Evolutionary conservation across 2,329 filamentous ascomycete genomes (phyloP), one percentile per base, ranked within the genome.

Genomic region (Pyrenophora seminiperda): DNA sequence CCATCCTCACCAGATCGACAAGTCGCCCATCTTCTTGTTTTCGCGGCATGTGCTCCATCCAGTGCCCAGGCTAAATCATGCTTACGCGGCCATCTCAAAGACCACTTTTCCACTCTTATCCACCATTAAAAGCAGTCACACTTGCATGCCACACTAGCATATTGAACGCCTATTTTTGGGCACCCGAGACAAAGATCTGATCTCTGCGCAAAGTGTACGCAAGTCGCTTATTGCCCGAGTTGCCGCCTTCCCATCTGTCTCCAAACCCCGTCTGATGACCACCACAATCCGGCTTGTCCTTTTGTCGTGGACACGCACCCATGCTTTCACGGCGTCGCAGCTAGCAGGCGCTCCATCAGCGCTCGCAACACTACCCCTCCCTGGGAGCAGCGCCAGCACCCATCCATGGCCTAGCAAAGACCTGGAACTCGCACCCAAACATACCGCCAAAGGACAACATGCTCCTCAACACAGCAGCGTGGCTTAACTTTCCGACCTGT

Each of bases 131-230:
- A 50, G 47, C 46, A 44, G 48, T 50, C 49, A 53, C 54, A 53
- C 56, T 33, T 60, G 60, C 61, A 59, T 59, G 47, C 32, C 43
- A 32, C 44, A 47, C 41, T 40, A 55, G 48, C 48, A 55, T 46
- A 55, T 50, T 45, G 47, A 51, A 56, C 50, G 54, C 53, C 57
- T 63, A 62, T 62, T 58, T 57, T 57, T 54, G 56, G 62, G 48
- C 53, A 39, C 52, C 55, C 48, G 50, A 39, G 40, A 34, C 46
- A 45, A 45, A 41, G 60, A 61, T 59, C 55, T 53, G 52, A 61
- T 62, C 54, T 53, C 50, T 53, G 44, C 42, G 46, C 41, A 22
- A 37, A 52, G 38, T 53, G 44, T 43, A 51, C 43, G 47, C 53
- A 52, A 50, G 42, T 53, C 47, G 47, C 45, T 55, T 55, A 50